phyloP scores from a whole-genome alignment of 495 filamentous ascomycete genomes.

The Cercophora scortea region DNA sequence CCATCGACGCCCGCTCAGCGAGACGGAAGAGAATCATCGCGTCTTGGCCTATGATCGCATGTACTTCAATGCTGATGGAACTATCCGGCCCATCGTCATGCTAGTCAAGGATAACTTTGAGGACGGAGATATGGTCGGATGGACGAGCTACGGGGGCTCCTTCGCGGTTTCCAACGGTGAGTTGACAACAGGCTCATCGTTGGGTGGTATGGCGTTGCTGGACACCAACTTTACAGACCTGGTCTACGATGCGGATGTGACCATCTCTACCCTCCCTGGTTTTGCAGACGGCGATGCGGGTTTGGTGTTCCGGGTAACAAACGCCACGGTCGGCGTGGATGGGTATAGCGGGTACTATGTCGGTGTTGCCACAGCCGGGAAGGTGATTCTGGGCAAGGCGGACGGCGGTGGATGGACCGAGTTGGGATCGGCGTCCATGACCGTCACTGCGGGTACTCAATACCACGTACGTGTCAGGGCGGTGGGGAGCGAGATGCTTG shows the following conservation, averaged over 20 bases:
- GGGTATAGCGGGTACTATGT: slow-evolving; percentile 13
- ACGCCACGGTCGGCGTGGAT: neutral
- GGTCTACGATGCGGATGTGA: slow-evolving; percentile 16
- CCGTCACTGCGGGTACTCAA: slow-evolving; percentile 2
- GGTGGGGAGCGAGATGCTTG: slow-evolving; percentile 10
- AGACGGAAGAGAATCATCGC: slow-evolving; percentile 35
- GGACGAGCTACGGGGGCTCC: slow-evolving; percentile 14
- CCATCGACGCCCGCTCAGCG: slow-evolving; percentile 35
- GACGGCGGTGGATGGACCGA: slow-evolving; percentile 6
- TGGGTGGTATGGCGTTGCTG: slow-evolving; percentile 15
- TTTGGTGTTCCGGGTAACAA: slow-evolving; percentile 17
- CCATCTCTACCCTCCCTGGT: neutral
- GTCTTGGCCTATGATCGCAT: slow-evolving; percentile 40
- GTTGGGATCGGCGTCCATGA: neutral
- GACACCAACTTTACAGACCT: slow-evolving; percentile 25
- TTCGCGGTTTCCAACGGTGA: too few relatives aligned
- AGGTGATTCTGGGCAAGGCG: slow-evolving; percentile 8
- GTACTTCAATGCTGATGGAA: slow-evolving; percentile 36
- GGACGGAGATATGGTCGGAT: slow-evolving; percentile 21
- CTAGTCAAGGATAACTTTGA: slow-evolving; percentile 31
- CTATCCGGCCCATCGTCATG: slow-evolving; percentile 34
- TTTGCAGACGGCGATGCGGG: slow-evolving; percentile 13
- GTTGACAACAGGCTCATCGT: neutral
- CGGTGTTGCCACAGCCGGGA: slow-evolving; percentile 8
- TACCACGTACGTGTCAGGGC: slow-evolving; percentile 15